These are phyloP conservation scores for Thalassiosira mediterranea DNA, from an alignment of 352 stramenopile genomes.

Conservation along the genomic window DNA sequence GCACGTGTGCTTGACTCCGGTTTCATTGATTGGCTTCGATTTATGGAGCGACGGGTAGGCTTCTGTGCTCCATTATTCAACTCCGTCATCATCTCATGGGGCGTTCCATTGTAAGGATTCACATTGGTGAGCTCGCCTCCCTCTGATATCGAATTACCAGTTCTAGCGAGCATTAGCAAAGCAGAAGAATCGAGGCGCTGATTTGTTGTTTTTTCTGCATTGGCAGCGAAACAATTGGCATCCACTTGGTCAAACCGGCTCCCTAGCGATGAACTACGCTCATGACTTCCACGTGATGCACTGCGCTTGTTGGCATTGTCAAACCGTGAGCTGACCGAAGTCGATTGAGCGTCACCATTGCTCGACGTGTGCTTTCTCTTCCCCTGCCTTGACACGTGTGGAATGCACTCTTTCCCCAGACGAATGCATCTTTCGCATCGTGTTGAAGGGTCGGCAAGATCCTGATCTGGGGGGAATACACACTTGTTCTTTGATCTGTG, in stretches of 20 bases:
- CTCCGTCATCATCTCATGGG: no score
- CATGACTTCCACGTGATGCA: background rate
- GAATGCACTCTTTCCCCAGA: constrained; percentile 6
- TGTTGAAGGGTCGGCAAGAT: background rate
- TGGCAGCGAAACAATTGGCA: no score
- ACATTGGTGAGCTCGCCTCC: no score
- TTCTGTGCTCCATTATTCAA: no score
- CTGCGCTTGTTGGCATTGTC: background rate
- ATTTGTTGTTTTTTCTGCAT: no score
- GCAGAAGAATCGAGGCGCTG: no score
- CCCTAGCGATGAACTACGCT: no score
- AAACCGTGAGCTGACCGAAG: background rate
- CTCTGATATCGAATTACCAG: no score
- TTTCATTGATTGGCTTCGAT: constrained; percentile 9
- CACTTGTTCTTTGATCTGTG: constrained; percentile 23
- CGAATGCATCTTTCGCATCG: constrained; percentile 11
- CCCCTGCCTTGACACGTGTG: constrained; percentile 12
- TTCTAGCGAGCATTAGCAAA: no score
- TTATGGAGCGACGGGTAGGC: constrained; percentile 79
- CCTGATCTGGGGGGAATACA: background rate
- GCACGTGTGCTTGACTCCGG: no score
- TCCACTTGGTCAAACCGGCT: no score
- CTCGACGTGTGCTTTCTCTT: background rate
- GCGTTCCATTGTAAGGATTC: no score
- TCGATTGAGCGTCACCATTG: background rate